phyloP scores from a whole-genome alignment of 352 stramenopile genomes.

The Labyrinthula sp. region DNA sequence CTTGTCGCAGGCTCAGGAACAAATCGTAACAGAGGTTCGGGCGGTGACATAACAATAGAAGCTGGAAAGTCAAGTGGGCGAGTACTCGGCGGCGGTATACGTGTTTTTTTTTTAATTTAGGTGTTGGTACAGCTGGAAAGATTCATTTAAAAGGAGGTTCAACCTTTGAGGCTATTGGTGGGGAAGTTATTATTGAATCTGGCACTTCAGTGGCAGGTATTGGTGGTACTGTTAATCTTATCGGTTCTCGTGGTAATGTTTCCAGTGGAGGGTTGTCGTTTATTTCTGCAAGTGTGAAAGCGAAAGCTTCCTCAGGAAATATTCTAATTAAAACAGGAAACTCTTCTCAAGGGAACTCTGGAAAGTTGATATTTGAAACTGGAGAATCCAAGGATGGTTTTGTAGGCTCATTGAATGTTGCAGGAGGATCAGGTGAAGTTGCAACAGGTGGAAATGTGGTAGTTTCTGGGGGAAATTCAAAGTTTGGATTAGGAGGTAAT shows the following conservation, averaged over 20 bases:
- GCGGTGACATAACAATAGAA: slow-evolving; percentile 47
- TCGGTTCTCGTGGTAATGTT: slow-evolving; percentile 40
- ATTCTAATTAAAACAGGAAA: slow-evolving; percentile 7
- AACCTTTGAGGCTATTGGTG: slow-evolving; percentile 31
- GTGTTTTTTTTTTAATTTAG: too few relatives aligned
- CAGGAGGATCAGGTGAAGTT: slow-evolving; percentile 18
- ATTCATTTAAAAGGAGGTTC: slow-evolving; percentile 45
- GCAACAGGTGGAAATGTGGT: slow-evolving; percentile 29
- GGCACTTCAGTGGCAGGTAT: slow-evolving; percentile 35
- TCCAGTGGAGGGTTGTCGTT: slow-evolving; percentile 25
- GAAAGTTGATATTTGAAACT: slow-evolving; percentile 10
- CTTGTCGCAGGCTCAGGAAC: slow-evolving; percentile 47
- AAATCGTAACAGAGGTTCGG: slow-evolving; percentile 50
- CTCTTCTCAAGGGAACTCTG: slow-evolving; percentile 2
- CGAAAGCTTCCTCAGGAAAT: slow-evolving; percentile 9
- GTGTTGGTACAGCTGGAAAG: slow-evolving; percentile 47
- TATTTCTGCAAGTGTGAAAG: too few relatives aligned
- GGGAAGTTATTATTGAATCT: slow-evolving; percentile 39
- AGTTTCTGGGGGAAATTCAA: slow-evolving; percentile 34
- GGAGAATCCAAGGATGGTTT: slow-evolving; percentile 4
- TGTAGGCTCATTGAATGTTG: slow-evolving; percentile 1
- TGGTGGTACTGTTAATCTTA: slow-evolving; percentile 33
- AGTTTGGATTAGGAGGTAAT: slow-evolving; percentile 39
- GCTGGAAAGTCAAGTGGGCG: slow-evolving; percentile 47
- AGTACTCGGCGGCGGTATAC: slow-evolving; percentile 47